A percentile compares a stretch with the other conserved stretches of the same genome.
phyloP scores from a whole-genome alignment of 1,139 yeast genomes.

The Kazachstania sp. region DNA sequence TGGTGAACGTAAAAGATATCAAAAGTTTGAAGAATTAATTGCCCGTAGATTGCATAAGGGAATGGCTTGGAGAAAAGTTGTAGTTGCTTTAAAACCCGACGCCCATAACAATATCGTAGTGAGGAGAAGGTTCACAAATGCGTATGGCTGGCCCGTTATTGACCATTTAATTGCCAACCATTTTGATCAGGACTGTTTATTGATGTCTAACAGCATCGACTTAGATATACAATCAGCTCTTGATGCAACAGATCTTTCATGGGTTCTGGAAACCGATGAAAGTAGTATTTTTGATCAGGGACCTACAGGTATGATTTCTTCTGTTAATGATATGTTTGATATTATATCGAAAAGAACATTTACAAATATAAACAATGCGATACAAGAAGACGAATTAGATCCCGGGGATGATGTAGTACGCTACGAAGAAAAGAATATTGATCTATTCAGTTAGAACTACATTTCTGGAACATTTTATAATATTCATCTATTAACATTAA shows the following conservation, averaged over 20 bases:
- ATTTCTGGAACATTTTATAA: not conserved
- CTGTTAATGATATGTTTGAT: conserved; percentile 45
- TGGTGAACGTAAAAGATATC: conserved; percentile 30
- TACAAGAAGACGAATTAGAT: conserved; percentile 3
- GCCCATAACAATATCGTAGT: conserved; percentile 94
- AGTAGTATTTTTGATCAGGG: conserved; percentile 58
- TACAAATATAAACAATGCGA: conserved; percentile 1
- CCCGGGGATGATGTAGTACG: conserved; percentile 16
- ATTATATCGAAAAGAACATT: conserved; percentile 21
- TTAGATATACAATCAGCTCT: not conserved
- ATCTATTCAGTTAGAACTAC: not conserved
- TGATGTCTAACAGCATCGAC: not conserved
- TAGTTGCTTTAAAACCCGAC: conserved; percentile 81
- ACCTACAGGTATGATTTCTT: conserved; percentile 60
- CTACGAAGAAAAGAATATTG: conserved; percentile 14
- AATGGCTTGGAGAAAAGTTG: conserved; percentile 85
- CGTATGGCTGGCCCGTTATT: conserved; percentile 94
- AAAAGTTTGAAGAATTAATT: conserved; percentile 62
- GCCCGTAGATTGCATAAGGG: conserved; percentile 84
- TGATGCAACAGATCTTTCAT: conserved; percentile 29
- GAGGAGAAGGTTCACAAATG: conserved; percentile 82
- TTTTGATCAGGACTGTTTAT: conserved; percentile 31
- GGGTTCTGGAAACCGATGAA: conserved; percentile 44
- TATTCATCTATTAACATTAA: not conserved
- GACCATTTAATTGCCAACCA: conserved; percentile 70